Conservation (phyloP, 2,329 filamentous ascomycete genomes). For the Sphaceloma murrayae region DNA sequence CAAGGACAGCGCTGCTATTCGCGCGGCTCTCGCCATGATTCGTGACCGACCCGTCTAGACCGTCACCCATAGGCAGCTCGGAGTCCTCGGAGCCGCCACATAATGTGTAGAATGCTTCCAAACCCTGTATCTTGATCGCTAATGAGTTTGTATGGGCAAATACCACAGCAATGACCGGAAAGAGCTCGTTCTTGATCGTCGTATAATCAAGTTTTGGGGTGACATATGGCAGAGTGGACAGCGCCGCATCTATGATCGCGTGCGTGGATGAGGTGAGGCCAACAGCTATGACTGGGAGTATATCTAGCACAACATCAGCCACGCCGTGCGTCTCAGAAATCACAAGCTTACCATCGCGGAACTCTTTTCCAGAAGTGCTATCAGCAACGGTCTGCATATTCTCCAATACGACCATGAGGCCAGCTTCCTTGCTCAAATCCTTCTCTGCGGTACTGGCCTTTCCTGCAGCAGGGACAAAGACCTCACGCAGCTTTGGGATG, state of each 20-base stretch:
- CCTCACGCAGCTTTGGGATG: slow-evolving; percentile 72
- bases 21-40: slow-evolving; percentile 42
- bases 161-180: slow-evolving; percentile 79
- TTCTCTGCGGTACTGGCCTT: slow-evolving; percentile 51
- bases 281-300: slow-evolving; percentile 73
- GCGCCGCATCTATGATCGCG: slow-evolving; percentile 73
- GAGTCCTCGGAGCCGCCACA: slow-evolving; percentile 61
- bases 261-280: slow-evolving; percentile 85
- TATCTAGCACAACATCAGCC: slow-evolving; percentile 46
- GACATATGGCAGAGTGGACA: slow-evolving; percentile 69
- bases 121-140: slow-evolving; percentile 83
- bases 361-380: slow-evolving; percentile 82
- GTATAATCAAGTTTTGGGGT: slow-evolving; percentile 87
- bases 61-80: slow-evolving; percentile 50
- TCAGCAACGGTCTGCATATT: slow-evolving; percentile 65
- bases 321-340: too few relatives aligned
- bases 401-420: slow-evolving; percentile 82
- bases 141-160: slow-evolving; percentile 91
- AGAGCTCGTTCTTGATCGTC: slow-evolving; percentile 93
- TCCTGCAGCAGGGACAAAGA: slow-evolving; percentile 54
- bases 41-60: slow-evolving; percentile 59
- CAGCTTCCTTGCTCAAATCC: slow-evolving; percentile 75
- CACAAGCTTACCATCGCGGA: slow-evolving; percentile 66
- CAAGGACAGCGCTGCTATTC: slow-evolving; percentile 60
- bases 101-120: slow-evolving; percentile 82